These are phyloP conservation scores for Coemansia reversa DNA, from an alignment of 192 early-diverging fungal species.

Conservation along the genomic window DNA sequence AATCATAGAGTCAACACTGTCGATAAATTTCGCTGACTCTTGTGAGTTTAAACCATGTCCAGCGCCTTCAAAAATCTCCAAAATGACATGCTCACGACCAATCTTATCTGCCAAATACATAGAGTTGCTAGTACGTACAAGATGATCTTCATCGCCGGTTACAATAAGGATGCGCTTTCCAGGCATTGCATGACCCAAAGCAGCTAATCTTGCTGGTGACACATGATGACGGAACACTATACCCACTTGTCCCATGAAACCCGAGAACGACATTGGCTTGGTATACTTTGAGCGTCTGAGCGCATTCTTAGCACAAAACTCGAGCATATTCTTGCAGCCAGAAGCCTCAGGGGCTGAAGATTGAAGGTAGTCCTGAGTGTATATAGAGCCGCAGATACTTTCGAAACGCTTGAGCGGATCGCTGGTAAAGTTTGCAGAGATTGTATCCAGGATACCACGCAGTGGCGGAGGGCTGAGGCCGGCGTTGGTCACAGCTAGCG, in stretches of 20 bases:
- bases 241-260: conserved; percentile 41
- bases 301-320: conserved; percentile 32
- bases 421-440: conserved; percentile 29
- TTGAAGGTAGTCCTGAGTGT: conserved; percentile 30
- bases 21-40: conserved; percentile 21
- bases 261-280: conserved; percentile 35
- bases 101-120: conserved; percentile 39
- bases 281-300: conserved; percentile 40
- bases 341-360: conserved; percentile 35
- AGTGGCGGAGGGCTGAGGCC: conserved; percentile 37
- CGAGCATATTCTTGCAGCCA: conserved; percentile 38
- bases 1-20: conserved; percentile 38
- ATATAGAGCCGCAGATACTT: conserved; percentile 39
- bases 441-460: conserved; percentile 33
- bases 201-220: conserved; percentile 26
- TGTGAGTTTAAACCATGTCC: conserved; percentile 44
- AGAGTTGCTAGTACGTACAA: conserved; percentile 48
- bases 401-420: conserved; percentile 41
- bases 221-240: conserved; percentile 51
- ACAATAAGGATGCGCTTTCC: conserved; percentile 46
- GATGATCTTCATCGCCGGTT: conserved; percentile 44
- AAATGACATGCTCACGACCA: conserved; percentile 36
- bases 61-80: conserved; percentile 38
- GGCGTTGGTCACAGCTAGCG: conserved; percentile 43
- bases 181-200: conserved; percentile 28